Conservation (phyloP, 768 basidiomycete genomes). For the Phaeotremella fagi region DNA sequence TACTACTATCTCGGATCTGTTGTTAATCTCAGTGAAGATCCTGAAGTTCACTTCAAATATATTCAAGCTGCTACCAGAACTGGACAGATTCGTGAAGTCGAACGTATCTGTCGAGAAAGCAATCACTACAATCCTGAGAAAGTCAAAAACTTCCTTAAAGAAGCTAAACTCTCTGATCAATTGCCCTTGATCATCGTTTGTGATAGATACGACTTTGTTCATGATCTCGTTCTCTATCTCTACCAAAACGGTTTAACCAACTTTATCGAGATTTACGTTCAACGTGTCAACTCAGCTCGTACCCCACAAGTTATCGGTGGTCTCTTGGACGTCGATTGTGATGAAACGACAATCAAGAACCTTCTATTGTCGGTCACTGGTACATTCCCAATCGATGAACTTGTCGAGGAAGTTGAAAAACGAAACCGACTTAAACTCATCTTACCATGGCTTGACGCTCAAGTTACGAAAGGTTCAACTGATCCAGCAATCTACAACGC, state of each 20-base stretch:
- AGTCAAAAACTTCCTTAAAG: constrained; percentile 99
- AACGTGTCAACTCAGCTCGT: constrained; percentile 92
- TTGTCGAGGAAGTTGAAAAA: constrained; percentile 94
- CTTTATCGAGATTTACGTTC: constrained; percentile 99
- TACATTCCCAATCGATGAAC: constrained; percentile 95
- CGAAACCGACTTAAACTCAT: constrained; percentile 94
- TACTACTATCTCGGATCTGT: constrained; percentile 98
- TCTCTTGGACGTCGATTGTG: constrained; percentile 94
- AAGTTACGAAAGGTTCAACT: constrained; percentile 87
- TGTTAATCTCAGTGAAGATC: constrained; percentile 92
- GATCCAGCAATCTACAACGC: constrained; percentile 94
- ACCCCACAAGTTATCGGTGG: constrained; percentile 97
- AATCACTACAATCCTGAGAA: constrained; percentile 98
- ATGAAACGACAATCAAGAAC: constrained; percentile 89
- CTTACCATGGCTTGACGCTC: constrained; percentile 91
- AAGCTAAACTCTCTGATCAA: constrained; percentile 92
- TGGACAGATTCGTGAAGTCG: constrained; percentile 96
- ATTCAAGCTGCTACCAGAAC: constrained; percentile 98
- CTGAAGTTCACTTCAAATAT: constrained; percentile 99
- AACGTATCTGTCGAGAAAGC: constrained; percentile 95
- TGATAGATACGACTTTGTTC: constrained; percentile 99
- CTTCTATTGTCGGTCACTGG: constrained; percentile 91
- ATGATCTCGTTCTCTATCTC: constrained; percentile 95
- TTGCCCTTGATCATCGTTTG: constrained; percentile 99
- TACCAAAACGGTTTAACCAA: constrained; percentile 95